Conservation (phyloP, 306 rosid species). For the Gastrolobium bilobum region DNA sequence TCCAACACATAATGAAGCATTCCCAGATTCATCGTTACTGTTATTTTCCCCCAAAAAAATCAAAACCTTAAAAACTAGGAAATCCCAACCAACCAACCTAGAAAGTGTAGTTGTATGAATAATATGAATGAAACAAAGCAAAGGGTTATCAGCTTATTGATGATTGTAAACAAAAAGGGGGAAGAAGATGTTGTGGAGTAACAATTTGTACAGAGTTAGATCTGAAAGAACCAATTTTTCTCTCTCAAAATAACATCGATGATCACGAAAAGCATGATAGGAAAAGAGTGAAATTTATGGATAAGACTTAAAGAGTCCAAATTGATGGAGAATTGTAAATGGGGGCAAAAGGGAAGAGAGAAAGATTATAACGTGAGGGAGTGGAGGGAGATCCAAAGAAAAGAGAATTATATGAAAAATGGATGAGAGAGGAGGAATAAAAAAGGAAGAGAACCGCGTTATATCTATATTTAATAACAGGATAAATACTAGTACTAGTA, state of each 20-base stretch:
- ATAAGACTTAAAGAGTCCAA: not conserved
- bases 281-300: not conserved
- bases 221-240: constrained; percentile 1
- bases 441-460: constrained; percentile 5
- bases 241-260: not conserved
- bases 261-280: not conserved
- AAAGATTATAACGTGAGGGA: constrained; percentile 1
- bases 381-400: constrained; percentile 40
- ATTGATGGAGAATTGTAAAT: not conserved
- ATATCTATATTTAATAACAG: too few relatives aligned
- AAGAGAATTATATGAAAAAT: not conserved
- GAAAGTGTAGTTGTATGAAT: not conserved
- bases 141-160: not conserved
- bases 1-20: constrained; percentile 92
- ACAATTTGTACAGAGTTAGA: constrained; percentile 1
- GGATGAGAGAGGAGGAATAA: constrained; percentile 3
- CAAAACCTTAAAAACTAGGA: not conserved
- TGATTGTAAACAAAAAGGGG: not conserved
- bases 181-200: constrained; percentile 10
- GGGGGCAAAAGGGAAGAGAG: not conserved
- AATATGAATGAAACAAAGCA: not conserved
- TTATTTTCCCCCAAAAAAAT: constrained; percentile 44
- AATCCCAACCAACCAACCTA: not conserved
- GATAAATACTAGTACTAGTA: too few relatives aligned
- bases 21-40: constrained; percentile 87